Evolutionary conservation across 192 early-diverging fungal species (phyloP), one percentile per base, ranked within the genome.

Genomic region (Backusella mclennaniae): DNA sequence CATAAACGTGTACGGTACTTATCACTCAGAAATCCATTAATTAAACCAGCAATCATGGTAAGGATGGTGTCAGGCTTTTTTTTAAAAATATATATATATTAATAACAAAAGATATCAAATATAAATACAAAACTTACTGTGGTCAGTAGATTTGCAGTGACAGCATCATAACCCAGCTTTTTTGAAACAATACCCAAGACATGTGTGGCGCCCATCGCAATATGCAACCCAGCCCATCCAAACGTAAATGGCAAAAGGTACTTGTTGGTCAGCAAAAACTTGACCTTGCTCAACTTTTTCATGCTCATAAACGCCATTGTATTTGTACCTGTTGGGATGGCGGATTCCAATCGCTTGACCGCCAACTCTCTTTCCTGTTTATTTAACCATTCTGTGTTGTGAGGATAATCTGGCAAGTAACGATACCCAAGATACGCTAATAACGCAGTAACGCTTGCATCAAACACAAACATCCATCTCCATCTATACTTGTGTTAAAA

Each of bases 381-480:
- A 29, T 38, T 75, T 35, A 83, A 52, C 82, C 82, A 83, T 5
- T 4, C 29, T 2, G 82, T 83, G 14, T 74, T 83, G 19, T 52
- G 44, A 15, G 82, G 82, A 21, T 83, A 83, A 42, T 83, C 82
- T 49, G 82, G 82, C 39, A 83, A 44, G 29, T 66, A 74, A 66
- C 71, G 21, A 38, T 77, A 75, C 0, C 82, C 82, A 35, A 80
- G 39, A 33, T 56, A 35, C 0, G 78, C 71, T 12, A 83, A 56
- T 0, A 80, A 29, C 1, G 53, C 33, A 14, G 82, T 83, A 19
- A 83, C 41, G 29, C 46, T 35, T 2, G 75, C 82, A 44, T 83
- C 82, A 75, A 83, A 77, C 8, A 80, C 29, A 67, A 83, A 83
- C 68, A 79, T 79, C 82, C 82, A 83, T 6, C 82, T 66, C 82